phyloP scores from a whole-genome alignment of 106 monocot genomes.

The Ottelia alismoides region DNA sequence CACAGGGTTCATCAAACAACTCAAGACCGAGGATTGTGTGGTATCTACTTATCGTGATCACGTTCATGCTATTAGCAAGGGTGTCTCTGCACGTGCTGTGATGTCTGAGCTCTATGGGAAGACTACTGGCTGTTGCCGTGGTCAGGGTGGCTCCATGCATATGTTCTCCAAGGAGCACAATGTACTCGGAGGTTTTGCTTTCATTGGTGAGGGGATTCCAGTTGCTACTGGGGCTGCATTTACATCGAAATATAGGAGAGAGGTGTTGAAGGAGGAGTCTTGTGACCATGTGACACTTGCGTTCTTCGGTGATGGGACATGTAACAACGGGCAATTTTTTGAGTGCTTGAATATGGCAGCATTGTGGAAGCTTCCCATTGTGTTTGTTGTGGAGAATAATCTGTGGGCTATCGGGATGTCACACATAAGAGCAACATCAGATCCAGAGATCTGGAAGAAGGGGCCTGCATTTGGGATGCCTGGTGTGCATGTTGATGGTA shows the following conservation, averaged over 20 bases:
- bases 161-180: conserved; percentile 71
- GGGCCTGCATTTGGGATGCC: conserved; percentile 81
- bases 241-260: conserved; percentile 41
- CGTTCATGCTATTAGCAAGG: conserved; percentile 83
- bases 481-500: conserved; percentile 78
- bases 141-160: conserved; percentile 95
- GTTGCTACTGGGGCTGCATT: conserved; percentile 82
- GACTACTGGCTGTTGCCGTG: conserved; percentile 81
- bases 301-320: no score
- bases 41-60: conserved; percentile 85
- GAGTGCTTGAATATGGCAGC: conserved; percentile 92
- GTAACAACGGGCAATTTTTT: conserved; percentile 92
- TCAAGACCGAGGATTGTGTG: conserved; percentile 35
- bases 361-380: conserved; percentile 83
- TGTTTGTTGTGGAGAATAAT: conserved; percentile 92
- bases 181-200: conserved; percentile 74
- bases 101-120: conserved; percentile 92
- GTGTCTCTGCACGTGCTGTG: conserved; percentile 54
- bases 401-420: conserved; percentile 86
- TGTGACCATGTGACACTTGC: conserved; percentile 43
- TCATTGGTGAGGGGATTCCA: conserved; percentile 89
- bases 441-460: conserved; percentile 83
- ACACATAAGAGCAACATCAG: conserved; percentile 62
- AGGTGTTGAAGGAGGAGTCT: no score
- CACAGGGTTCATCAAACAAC: conserved; percentile 70